Percentiles rank a stretch among this genome's conserved stretches.
phyloP scores from a whole-genome alignment of 179 eudicot species.

The Actinidia polygama region DNA sequence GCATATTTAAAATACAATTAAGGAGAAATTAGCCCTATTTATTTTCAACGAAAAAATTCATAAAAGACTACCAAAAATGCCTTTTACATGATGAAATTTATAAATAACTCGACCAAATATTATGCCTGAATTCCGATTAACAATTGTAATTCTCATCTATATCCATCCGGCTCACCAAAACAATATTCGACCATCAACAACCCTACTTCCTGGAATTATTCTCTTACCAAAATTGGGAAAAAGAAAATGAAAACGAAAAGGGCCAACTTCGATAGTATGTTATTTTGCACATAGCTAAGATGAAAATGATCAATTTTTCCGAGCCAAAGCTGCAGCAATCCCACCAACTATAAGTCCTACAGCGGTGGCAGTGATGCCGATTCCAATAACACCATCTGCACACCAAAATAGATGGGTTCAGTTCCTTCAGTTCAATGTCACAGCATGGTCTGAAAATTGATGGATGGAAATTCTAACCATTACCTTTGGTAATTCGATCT shows the following conservation, averaged over 20 bases:
- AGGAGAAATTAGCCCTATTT: too few species aligned
- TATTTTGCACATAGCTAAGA: not conserved
- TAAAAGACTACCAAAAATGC: too few species aligned
- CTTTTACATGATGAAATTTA: too few species aligned
- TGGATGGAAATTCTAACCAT: not conserved
- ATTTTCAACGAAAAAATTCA: too few species aligned
- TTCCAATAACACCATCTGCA: slow-evolving; percentile 88
- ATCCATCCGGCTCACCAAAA: too few species aligned
- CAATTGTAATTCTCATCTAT: too few species aligned
- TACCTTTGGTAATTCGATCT: slow-evolving; percentile 82
- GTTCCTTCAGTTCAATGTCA: not conserved
- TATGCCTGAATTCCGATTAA: too few species aligned
- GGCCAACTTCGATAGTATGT: not conserved
- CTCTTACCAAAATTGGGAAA: not conserved
- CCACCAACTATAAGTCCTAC: slow-evolving; percentile 88
- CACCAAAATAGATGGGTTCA: not conserved
- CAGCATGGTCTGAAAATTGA: not conserved
- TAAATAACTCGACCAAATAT: too few species aligned
- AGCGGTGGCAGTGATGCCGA: slow-evolving; percentile 89
- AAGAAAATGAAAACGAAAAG: not conserved
- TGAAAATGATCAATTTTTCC: slow-evolving; percentile 51
- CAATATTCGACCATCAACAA: not conserved
- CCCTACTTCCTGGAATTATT: not conserved
- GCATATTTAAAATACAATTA: too few species aligned
- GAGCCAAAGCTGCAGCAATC: slow-evolving; percentile 73